These are phyloP conservation scores for Salix udensis DNA, from an alignment of 345 rosid species.

Conservation along the genomic window DNA sequence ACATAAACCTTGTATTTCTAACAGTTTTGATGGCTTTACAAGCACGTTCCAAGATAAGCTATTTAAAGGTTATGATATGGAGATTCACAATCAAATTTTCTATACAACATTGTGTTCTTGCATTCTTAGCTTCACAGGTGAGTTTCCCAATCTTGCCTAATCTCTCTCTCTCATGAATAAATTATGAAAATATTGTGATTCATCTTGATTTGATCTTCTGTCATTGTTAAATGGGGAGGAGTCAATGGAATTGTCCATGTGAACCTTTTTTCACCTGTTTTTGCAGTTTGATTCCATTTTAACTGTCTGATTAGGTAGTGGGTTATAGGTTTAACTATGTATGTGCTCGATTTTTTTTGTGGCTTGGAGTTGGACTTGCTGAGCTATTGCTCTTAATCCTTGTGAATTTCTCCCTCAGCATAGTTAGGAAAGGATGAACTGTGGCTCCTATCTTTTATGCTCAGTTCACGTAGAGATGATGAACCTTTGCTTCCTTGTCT, in stretches of 20 bases:
- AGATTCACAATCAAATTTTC: slow-evolving; percentile 94
- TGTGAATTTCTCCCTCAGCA: neutral
- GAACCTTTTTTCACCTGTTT: neutral
- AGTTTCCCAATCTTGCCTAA: slow-evolving; percentile 13
- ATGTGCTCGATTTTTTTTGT: neutral
- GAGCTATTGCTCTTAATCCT: neutral
- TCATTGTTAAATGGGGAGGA: neutral
- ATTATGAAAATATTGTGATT: slow-evolving; percentile 3
- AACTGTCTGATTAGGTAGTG: neutral
- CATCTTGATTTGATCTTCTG: neutral
- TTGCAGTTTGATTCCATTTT: neutral
- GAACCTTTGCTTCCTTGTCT: neutral
- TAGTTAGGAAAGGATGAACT: neutral
- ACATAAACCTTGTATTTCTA: slow-evolving; percentile 10
- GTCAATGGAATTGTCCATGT: neutral
- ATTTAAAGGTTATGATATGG: slow-evolving; percentile 93
- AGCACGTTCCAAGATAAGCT: slow-evolving; percentile 96
- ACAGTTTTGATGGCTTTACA: slow-evolving; percentile 97
- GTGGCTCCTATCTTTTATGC: neutral
- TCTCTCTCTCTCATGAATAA: neutral
- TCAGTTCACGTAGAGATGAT: neutral
- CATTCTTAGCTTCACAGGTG: slow-evolving; percentile 79
- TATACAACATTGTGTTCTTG: slow-evolving; percentile 85
- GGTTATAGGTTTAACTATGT: neutral
- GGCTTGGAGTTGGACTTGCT: too few relatives aligned